phyloP scores from a whole-genome alignment of 78 protist species.

The Protostelium mycophagum region DNA sequence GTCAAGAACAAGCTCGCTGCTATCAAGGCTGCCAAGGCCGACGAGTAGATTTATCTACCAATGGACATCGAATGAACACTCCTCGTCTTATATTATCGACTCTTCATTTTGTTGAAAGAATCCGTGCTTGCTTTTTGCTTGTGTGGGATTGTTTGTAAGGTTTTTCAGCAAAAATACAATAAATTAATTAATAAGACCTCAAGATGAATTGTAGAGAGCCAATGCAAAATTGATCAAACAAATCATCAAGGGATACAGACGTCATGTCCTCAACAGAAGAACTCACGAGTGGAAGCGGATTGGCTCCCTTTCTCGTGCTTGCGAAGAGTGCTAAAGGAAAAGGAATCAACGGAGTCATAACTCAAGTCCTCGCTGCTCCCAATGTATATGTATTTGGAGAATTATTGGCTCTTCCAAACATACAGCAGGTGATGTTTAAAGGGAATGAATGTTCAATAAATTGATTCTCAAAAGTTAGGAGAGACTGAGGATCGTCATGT shows the following conservation, averaged over 20 bases:
- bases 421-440: constrained; percentile 27
- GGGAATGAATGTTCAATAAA: not conserved
- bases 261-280: not conserved
- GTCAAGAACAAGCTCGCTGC: constrained; percentile 29
- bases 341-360: constrained; percentile 43
- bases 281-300: constrained; percentile 40
- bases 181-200: too few species aligned
- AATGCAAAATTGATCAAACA: too few species aligned
- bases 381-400: constrained; percentile 68
- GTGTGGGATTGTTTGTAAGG: too few species aligned
- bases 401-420: constrained; percentile 54
- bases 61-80: too few species aligned
- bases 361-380: constrained; percentile 53
- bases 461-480: not conserved
- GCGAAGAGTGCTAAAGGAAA: constrained; percentile 52
- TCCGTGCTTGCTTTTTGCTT: too few species aligned
- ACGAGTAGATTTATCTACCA: too few species aligned
- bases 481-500: not conserved
- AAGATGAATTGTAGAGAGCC: too few species aligned
- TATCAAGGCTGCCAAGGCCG: constrained; percentile 10
- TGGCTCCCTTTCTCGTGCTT: constrained; percentile 28
- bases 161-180: too few species aligned
- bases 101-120: too few species aligned
- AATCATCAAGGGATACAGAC: not conserved
- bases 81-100: not conserved